Conservation (phyloP, 2,329 filamentous ascomycete species). For the Amauroascus niger region DNA sequence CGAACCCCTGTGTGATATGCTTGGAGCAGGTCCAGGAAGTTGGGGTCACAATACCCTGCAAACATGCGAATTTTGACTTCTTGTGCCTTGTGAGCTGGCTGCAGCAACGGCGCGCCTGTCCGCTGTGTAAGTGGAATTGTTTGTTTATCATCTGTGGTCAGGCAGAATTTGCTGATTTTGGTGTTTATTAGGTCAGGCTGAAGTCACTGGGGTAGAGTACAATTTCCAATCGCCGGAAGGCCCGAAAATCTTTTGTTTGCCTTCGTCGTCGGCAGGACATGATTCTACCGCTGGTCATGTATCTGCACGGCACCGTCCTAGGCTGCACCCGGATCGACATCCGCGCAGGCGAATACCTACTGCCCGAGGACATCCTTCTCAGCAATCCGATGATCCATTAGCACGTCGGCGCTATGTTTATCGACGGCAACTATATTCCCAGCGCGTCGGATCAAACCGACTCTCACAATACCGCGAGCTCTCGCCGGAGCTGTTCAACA, state of each 20-base stretch:
- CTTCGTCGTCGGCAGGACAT: conserved; percentile 14
- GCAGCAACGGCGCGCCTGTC: conserved; percentile 60
- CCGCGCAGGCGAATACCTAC: conserved; percentile 7
- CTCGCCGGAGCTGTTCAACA: conserved; percentile 55
- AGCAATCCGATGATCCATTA: background rate
- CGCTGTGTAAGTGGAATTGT: conserved; percentile 61
- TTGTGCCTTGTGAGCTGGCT: conserved; percentile 77
- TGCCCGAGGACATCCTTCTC: background rate
- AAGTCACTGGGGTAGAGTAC: conserved; percentile 55
- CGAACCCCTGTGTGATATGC: conserved; percentile 72
- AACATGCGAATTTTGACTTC: conserved; percentile 75
- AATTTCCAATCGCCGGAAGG: conserved; percentile 45
- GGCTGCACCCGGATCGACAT: background rate
- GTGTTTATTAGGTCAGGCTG: conserved; percentile 39
- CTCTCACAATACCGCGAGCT: conserved; percentile 67
- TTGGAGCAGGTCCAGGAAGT: conserved; percentile 64
- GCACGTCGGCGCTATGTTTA: conserved; percentile 59
- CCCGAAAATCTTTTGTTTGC: conserved; percentile 51
- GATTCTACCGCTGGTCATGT: conserved; percentile 14
- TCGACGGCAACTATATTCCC: conserved; percentile 58
- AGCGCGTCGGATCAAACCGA: conserved; percentile 72
- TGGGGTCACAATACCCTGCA: conserved; percentile 65
- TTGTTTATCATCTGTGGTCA: background rate
- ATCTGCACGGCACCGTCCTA: background rate
- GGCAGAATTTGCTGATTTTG: background rate